Conservation (phyloP, 1,139 yeast genomes). For the Debaryomycetaceae sp. region DNA sequence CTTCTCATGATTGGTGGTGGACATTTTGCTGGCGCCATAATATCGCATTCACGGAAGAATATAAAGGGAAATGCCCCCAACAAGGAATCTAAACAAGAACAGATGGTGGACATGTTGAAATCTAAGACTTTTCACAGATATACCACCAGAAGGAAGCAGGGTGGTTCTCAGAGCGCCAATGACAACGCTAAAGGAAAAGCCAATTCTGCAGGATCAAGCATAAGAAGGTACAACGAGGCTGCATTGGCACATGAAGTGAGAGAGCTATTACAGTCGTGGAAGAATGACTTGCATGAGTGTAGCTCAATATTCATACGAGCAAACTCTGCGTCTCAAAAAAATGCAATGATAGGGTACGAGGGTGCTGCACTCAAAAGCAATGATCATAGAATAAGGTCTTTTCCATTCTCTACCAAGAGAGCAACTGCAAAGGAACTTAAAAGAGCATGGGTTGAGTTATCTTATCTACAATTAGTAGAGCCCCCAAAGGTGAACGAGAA, state of each 20-base stretch:
- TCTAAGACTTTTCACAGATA: slow-evolving; percentile 92
- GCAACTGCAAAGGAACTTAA: slow-evolving; percentile 83
- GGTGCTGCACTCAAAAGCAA: slow-evolving; percentile 44
- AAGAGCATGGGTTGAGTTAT: slow-evolving; percentile 77
- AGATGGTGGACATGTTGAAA: slow-evolving; percentile 60
- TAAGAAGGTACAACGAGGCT: slow-evolving; percentile 86
- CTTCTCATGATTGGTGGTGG: slow-evolving; percentile 96
- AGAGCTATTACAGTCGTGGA: slow-evolving; percentile 67
- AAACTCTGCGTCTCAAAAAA: slow-evolving; percentile 66
- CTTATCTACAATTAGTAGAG: slow-evolving; percentile 56
- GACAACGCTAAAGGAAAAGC: slow-evolving; percentile 95
- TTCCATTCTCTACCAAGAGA: slow-evolving; percentile 88
- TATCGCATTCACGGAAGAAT: slow-evolving; percentile 63
- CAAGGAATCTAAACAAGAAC: slow-evolving; percentile 45
- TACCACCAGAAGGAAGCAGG: slow-evolving; percentile 95
- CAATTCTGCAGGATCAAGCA: slow-evolving; percentile 89
- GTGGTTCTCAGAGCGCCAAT: slow-evolving; percentile 92
- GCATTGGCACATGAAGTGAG: slow-evolving; percentile 76
- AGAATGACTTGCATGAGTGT: slow-evolving; percentile 52
- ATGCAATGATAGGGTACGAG: slow-evolving; percentile 64
- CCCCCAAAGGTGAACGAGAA: slow-evolving; percentile 47
- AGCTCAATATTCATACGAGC: slow-evolving; percentile 79
- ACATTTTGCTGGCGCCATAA: slow-evolving; percentile 93
- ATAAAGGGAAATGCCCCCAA: slow-evolving; percentile 52
- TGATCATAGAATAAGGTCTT: slow-evolving; percentile 58